Conservation (phyloP, 1,284 basidiomycete genomes). For the Pholiota adiposa region DNA sequence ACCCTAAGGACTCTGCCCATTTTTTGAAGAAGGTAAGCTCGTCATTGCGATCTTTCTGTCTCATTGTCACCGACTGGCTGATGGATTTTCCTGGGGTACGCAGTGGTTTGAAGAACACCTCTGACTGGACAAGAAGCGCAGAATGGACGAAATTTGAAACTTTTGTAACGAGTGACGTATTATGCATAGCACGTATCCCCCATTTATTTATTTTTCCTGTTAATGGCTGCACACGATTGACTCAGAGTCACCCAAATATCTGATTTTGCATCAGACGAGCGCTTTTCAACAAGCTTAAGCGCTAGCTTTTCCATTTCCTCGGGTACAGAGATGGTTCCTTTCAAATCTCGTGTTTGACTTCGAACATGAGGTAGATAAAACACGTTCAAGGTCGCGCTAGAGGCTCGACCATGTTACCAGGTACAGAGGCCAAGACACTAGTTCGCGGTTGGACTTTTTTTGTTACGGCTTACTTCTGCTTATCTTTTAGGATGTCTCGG, state of each 20-base stretch:
- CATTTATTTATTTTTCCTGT: too few species aligned
- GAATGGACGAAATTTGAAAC: not conserved
- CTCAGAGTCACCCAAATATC: too few species aligned
- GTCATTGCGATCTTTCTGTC: not conserved
- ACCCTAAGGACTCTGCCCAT: slow-evolving; percentile 68
- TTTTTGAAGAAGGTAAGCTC: slow-evolving; percentile 49
- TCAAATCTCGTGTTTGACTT: not conserved
- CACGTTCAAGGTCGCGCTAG: not conserved
- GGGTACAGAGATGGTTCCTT: not conserved
- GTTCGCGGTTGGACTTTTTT: not conserved
- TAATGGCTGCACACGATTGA: too few species aligned
- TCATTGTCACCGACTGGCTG: not conserved
- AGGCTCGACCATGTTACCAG: not conserved
- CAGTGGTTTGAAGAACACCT: slow-evolving; percentile 20
- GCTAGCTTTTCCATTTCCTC: not conserved
- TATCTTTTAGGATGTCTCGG: too few species aligned
- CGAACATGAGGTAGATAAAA: not conserved
- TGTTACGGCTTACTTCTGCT: too few species aligned
- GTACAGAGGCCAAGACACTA: not conserved
- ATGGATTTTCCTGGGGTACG: not conserved
- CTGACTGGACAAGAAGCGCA: not conserved
- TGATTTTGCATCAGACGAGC: too few species aligned
- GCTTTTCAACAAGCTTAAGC: too few species aligned
- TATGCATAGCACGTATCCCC: too few species aligned
- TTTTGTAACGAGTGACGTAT: too few species aligned